A percentile compares a stretch with the other conserved stretches of the same genome.
These are phyloP conservation scores for Bacidia gigantensis DNA, from an alignment of 495 filamentous ascomycete species.

Conservation along the genomic window DNA sequence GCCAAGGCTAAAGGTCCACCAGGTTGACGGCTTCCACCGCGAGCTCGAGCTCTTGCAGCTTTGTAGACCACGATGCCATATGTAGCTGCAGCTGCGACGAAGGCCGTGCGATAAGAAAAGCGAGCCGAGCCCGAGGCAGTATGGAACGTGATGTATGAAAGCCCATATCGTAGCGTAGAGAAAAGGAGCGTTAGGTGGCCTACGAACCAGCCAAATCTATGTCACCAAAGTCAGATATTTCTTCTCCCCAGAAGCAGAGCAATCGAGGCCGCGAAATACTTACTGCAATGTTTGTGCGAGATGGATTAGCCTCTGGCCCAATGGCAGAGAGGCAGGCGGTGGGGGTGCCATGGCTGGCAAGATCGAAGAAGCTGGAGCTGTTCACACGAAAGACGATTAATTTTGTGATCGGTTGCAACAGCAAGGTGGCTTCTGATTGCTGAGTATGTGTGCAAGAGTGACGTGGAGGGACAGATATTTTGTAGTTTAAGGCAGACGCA, in stretches of 20 bases:
- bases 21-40: constrained; percentile 45
- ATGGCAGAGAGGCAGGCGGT: constrained; percentile 45
- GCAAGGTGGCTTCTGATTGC: not conserved
- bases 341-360: constrained; percentile 58
- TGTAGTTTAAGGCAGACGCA: not conserved
- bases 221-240: not conserved
- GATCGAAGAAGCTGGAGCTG: not conserved
- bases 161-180: constrained; percentile 62
- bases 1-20: constrained; percentile 46
- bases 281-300: constrained; percentile 84
- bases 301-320: constrained; percentile 57
- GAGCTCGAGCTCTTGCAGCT: constrained; percentile 70
- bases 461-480: constrained; percentile 4
- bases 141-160: constrained; percentile 78
- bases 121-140: constrained; percentile 56
- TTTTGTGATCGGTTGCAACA: not conserved
- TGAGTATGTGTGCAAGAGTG: not conserved
- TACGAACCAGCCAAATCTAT: constrained; percentile 68
- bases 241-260: not conserved
- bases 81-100: constrained; percentile 73
- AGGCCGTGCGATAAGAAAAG: constrained; percentile 78
- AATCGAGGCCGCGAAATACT: constrained; percentile 22
- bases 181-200: constrained; percentile 83
- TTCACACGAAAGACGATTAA: not conserved
- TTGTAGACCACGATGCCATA: constrained; percentile 99